Evolutionary conservation across 148 eudicot species (phyloP), one percentile per base, ranked within the genome.

Genomic region (Persicaria tinctoria): DNA sequence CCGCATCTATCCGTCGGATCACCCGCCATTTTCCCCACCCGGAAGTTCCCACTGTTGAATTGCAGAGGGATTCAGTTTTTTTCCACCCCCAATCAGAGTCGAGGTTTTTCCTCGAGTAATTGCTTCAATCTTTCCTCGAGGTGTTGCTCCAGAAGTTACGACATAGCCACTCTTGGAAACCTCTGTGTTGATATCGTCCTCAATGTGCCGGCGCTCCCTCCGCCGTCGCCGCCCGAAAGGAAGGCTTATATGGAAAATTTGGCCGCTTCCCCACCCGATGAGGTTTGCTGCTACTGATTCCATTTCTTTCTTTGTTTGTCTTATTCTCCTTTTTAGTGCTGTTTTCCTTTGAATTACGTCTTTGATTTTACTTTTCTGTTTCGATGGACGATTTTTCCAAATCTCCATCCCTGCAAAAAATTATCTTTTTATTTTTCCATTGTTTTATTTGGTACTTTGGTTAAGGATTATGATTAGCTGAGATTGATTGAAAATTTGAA

Each of bases 171-270:
- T 46, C 85, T 95, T 13, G 98, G 98, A 14, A 92, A 95, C 76
- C 87, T 95, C 9, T 95, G 98, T 68, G 89, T 95, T 69, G 98
- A 95, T 76, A 88, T 95, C 78, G 98, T 95, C 8, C 93, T 95
- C 48, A 86, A 79, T 82, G 97, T 95, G 12, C 91, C 92, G 8
- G 57, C 83, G 51, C 86, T 95, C 79, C 98, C 98, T 16, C 97
- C 98, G 16, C 73, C 79, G 18, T 51, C 85, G 44, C 13, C 79
- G 8, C 74, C 77, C 4, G 87, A 85, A 60, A 82, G 96, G 5
- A 85, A 89, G 78, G 85, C 82, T 82, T 92, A 86, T 46, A 91
- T 90, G 98, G 91, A 90, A 1, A 51, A 70, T 13, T 76, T 95
- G 17, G 80, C 97, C 10, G 78, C 88, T 51, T 92, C 93, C 72